Conservation (phyloP, 495 filamentous ascomycete genomes). For the Penicillium goetzii region DNA sequence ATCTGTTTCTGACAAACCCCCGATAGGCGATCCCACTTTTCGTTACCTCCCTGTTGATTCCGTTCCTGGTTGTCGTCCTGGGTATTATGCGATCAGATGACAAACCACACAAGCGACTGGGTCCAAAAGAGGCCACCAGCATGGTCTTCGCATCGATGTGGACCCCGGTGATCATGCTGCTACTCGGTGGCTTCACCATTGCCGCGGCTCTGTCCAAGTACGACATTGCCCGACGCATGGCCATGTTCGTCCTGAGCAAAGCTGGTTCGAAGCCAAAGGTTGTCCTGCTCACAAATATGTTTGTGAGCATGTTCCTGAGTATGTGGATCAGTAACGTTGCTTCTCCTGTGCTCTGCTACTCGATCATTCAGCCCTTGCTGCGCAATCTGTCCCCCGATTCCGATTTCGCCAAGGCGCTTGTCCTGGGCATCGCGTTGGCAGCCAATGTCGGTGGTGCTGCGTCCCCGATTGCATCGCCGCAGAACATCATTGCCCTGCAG, state of each 20-base stretch:
- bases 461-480: constrained; percentile 93
- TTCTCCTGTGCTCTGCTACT: constrained; percentile 96
- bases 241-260: constrained; percentile 95
- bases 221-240: constrained; percentile 95
- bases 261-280: constrained; percentile 86
- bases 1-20: constrained; percentile 24
- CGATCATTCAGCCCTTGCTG: constrained; percentile 85
- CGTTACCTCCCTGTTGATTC: constrained; percentile 91
- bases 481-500: constrained; percentile 94
- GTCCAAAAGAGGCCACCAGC: constrained; percentile 71
- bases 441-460: constrained; percentile 96
- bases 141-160: constrained; percentile 96
- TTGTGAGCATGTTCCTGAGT: constrained; percentile 93
- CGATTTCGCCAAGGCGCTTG: constrained; percentile 89
- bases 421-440: constrained; percentile 93
- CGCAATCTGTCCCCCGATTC: constrained; percentile 90
- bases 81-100: constrained; percentile 78
- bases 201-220: constrained; percentile 96
- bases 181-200: constrained; percentile 94
- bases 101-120: constrained; percentile 68
- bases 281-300: constrained; percentile 95
- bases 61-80: constrained; percentile 88
- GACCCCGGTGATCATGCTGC: constrained; percentile 98
- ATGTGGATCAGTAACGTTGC: constrained; percentile 99
- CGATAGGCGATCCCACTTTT: constrained; percentile 89